Evolutionary conservation across 306 rosid genomes (phyloP).

Genomic region (Albizia julibrissin): DNA sequence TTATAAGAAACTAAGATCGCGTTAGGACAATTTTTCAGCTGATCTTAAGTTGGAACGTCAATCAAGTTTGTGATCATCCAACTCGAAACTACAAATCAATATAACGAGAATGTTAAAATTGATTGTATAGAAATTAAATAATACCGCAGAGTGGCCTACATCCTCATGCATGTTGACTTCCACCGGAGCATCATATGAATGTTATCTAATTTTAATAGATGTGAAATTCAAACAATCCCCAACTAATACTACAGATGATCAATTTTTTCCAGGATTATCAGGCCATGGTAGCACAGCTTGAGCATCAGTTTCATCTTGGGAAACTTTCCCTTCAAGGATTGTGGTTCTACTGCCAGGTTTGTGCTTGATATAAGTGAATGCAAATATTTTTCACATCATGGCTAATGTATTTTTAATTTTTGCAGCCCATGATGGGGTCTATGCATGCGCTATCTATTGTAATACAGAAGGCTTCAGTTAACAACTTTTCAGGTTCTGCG

Average conservation of each 20-base stretch:
- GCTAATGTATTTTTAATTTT: slow-evolving; percentile 35
- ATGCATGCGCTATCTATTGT: slow-evolving; percentile 85
- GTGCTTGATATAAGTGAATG: slow-evolving; percentile 34
- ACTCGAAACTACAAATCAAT: slow-evolving; percentile 21
- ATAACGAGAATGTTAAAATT: slow-evolving; percentile 17
- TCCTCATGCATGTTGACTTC: not conserved
- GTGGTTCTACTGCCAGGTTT: slow-evolving; percentile 98
- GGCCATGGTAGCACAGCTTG: slow-evolving; percentile 97
- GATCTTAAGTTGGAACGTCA: not conserved
- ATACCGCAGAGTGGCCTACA: slow-evolving; percentile 2
- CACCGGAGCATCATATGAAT: slow-evolving; percentile 17
- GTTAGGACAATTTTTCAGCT: not conserved
- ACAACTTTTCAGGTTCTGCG: slow-evolving; percentile 85
- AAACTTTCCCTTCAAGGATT: slow-evolving; percentile 95
- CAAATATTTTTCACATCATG: slow-evolving; percentile 29
- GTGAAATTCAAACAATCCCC: slow-evolving; percentile 29
- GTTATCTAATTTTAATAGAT: slow-evolving; percentile 24
- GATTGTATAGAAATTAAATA: slow-evolving; percentile 20
- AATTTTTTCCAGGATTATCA: slow-evolving; percentile 78
- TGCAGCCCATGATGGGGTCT: slow-evolving; percentile 94
- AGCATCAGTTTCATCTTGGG: slow-evolving; percentile 92
- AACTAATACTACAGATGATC: slow-evolving; percentile 16
- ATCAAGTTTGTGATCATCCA: not conserved
- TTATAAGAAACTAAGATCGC: not conserved
- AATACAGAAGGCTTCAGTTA: slow-evolving; percentile 73